These are phyloP conservation scores for Paraphaeosphaeria sporulosa DNA, from an alignment of 2,329 filamentous ascomycete species.

Conservation along the genomic window DNA sequence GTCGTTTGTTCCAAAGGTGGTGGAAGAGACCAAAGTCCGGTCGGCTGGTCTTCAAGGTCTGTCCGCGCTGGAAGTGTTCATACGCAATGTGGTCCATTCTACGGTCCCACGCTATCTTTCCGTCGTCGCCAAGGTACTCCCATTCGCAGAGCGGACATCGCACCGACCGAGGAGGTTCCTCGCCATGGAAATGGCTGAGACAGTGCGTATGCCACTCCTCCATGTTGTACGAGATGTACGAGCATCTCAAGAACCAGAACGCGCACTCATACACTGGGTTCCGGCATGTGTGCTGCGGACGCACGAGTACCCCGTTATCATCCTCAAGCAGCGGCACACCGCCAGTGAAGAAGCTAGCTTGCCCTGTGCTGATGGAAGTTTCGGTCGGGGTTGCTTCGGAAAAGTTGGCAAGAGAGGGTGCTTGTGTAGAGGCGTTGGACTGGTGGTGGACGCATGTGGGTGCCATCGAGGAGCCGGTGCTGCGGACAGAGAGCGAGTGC, in stretches of 20 bases:
- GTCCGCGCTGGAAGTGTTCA: constrained; percentile 26
- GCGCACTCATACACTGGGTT: constrained; percentile 33
- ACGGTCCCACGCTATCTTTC: constrained; percentile 27
- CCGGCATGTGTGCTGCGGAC: constrained; percentile 20
- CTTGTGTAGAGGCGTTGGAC: constrained; percentile 26
- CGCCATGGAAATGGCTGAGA: constrained; percentile 31
- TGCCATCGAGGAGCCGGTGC: constrained; percentile 41
- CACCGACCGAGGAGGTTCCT: constrained; percentile 32
- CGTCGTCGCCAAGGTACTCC: constrained; percentile 21
- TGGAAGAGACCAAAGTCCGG: constrained; percentile 36
- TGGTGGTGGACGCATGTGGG: constrained; percentile 41
- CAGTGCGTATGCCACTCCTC: constrained; percentile 38
- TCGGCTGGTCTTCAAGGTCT: constrained; percentile 28
- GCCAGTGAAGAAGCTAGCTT: constrained; percentile 28
- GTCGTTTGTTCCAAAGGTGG: constrained; percentile 35
- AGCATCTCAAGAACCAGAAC: constrained; percentile 38
- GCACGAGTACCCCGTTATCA: constrained; percentile 32
- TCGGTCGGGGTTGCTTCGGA: constrained; percentile 35
- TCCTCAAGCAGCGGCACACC: constrained; percentile 33
- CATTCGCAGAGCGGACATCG: constrained; percentile 38
- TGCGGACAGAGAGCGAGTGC: constrained; percentile 24
- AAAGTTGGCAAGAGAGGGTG: constrained; percentile 33
- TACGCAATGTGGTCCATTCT: constrained; percentile 36
- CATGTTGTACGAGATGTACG: constrained; percentile 26
- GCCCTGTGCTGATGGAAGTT: constrained; percentile 32